phyloP scores from a whole-genome alignment of 2,329 filamentous ascomycete species.

The Colletotrichum melonis region DNA sequence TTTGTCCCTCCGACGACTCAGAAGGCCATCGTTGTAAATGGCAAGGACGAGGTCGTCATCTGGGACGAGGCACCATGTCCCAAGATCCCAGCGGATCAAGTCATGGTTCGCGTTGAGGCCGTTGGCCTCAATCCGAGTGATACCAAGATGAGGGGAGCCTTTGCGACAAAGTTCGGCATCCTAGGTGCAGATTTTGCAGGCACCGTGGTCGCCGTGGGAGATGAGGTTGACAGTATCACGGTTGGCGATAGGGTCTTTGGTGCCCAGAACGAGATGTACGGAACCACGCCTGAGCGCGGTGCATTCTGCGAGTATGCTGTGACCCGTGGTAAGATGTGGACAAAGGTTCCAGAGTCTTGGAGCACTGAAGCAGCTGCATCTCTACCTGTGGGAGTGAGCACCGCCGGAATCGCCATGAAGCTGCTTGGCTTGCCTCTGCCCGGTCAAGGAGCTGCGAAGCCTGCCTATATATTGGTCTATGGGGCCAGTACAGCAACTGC shows the following conservation, averaged over 20 bases:
- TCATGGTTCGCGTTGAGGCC: conserved; percentile 14
- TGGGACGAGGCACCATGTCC: conserved; percentile 3
- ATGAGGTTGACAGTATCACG: conserved; percentile 34
- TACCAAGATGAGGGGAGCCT: conserved; percentile 40
- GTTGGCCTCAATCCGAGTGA: conserved; percentile 45
- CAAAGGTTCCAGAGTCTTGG: conserved; percentile 53
- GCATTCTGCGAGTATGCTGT: conserved; percentile 51
- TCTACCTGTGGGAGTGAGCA: conserved; percentile 54
- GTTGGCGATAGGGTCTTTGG: conserved; percentile 44
- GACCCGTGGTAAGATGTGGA: conserved; percentile 51
- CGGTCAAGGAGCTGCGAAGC: conserved; percentile 29
- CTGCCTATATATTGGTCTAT: conserved; percentile 42
- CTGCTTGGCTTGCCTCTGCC: conserved; percentile 59
- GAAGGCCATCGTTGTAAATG: not conserved
- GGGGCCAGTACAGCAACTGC: conserved; percentile 43
- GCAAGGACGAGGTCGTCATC: not conserved
- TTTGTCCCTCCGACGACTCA: not conserved
- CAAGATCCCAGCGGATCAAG: not conserved
- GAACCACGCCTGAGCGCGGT: conserved; percentile 48
- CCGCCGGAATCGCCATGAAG: conserved; percentile 57
- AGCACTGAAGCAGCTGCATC: conserved; percentile 60
- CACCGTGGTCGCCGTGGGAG: conserved; percentile 10
- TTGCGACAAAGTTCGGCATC: not conserved
- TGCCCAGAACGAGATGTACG: conserved; percentile 25
- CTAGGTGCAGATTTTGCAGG: conserved; percentile 46